Evolutionary conservation across 495 filamentous ascomycete species (phyloP).

Genomic region (Lepidopterella palustris): DNA sequence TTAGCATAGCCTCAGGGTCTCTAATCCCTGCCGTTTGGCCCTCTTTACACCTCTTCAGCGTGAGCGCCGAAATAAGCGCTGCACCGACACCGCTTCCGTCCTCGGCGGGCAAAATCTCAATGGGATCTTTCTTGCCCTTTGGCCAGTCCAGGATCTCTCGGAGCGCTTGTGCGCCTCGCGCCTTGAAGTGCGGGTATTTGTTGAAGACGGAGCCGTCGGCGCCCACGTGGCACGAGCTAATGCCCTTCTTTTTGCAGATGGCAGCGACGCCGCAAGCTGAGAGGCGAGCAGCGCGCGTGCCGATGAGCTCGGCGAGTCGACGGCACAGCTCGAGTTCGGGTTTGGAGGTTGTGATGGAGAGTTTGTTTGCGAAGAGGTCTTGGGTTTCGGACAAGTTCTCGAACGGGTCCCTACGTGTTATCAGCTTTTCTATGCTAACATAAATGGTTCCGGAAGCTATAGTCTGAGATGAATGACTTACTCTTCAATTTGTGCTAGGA

Average conservation of each 20-base stretch:
- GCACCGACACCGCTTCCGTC: conserved; percentile 96
- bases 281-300: conserved; percentile 85
- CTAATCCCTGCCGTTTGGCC: conserved; percentile 74
- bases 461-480: no score
- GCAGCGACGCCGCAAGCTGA: conserved; percentile 91
- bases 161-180: conserved; percentile 77
- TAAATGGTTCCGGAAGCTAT: no score
- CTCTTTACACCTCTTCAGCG: conserved; percentile 72
- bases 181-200: conserved; percentile 97
- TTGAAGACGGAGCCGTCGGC: conserved; percentile 96
- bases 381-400: conserved; percentile 85
- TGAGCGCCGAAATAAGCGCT: conserved; percentile 88
- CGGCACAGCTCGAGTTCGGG: conserved; percentile 81
- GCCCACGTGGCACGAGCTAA: conserved; percentile 81
- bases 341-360: conserved; percentile 59
- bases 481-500: conserved; percentile 93
- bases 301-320: conserved; percentile 85
- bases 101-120: conserved; percentile 80
- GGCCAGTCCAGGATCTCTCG: conserved; percentile 95
- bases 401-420: conserved; percentile 62
- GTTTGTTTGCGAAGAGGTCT: conserved; percentile 68
- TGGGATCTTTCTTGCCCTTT: conserved; percentile 69
- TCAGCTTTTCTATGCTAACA: no score
- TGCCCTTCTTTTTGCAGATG: conserved; percentile 92
- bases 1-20: conserved; percentile 51